phyloP scores from a whole-genome alignment of 768 basidiomycete genomes.

The Kockovaella imperatae region DNA sequence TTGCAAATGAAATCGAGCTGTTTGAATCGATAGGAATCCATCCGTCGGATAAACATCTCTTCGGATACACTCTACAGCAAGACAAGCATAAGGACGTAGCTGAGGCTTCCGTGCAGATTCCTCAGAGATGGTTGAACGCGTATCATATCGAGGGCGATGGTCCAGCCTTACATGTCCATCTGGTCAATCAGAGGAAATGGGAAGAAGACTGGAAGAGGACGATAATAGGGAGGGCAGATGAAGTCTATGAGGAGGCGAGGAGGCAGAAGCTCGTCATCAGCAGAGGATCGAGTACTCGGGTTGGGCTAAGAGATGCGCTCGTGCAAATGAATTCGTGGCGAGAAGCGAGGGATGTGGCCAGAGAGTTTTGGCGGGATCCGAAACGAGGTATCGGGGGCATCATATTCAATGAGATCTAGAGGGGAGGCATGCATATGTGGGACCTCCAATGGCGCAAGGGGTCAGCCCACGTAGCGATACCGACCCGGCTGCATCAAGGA shows the following conservation, averaged over 20 bases:
- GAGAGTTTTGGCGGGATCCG: constrained; percentile 3
- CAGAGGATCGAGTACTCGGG: background rate
- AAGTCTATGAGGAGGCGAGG: constrained; percentile 1
- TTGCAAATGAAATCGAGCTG: constrained; percentile 3
- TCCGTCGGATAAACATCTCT: constrained; percentile 1
- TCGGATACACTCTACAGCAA: background rate
- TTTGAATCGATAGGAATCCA: background rate
- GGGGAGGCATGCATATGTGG: no score
- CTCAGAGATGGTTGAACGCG: constrained; percentile 9
- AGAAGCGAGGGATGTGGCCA: background rate
- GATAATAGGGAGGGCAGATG: constrained; percentile 1
- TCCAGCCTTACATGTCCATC: constrained; percentile 11
- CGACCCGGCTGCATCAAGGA: no score
- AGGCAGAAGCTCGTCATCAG: no score
- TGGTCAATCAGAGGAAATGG: constrained; percentile 4
- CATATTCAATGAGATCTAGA: no score
- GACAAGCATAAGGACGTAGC: background rate
- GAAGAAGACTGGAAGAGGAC: background rate
- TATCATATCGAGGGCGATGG: constrained; percentile 1
- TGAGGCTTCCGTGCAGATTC: constrained; percentile 8
- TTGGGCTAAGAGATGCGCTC: background rate
- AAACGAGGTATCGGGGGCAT: constrained; percentile 5
- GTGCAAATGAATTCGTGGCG: no score
- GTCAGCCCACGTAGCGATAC: no score
- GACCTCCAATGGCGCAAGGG: no score